Evolutionary conservation across 2,329 filamentous ascomycete genomes (phyloP).

Genomic region (Thermomyces lanuginosus): DNA sequence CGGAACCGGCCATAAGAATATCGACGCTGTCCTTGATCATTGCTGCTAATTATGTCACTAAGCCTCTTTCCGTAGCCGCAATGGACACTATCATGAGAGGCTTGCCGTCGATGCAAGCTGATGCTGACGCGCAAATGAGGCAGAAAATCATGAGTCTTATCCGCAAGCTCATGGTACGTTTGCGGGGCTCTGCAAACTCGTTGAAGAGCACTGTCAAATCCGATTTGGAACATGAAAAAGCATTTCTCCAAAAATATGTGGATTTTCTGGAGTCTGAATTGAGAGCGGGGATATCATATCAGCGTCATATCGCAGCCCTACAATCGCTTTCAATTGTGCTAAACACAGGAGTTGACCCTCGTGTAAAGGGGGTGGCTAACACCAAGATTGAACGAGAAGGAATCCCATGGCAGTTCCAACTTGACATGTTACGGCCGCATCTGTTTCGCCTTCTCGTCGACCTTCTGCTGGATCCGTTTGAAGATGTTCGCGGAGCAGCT

Average conservation of each 20-base stretch:
- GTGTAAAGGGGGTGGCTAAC: slow-evolving; percentile 20
- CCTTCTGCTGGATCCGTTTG: slow-evolving; percentile 75
- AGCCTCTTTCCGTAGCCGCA: slow-evolving; percentile 48
- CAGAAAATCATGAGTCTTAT: slow-evolving; percentile 62
- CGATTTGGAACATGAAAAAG: slow-evolving; percentile 15
- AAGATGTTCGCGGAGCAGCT: slow-evolving; percentile 58
- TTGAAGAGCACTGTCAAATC: slow-evolving; percentile 12
- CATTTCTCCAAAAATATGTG: slow-evolving; percentile 60
- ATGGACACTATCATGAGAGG: slow-evolving; percentile 48
- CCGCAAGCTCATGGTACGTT: slow-evolving; percentile 58
- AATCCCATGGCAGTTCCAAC: slow-evolving; percentile 33
- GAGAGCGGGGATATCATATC: slow-evolving; percentile 69
- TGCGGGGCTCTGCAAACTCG: too few relatives aligned
- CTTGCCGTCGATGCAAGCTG: slow-evolving; percentile 58
- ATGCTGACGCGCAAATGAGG: slow-evolving; percentile 72
- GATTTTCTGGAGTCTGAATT: slow-evolving; percentile 58
- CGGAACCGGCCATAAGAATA: slow-evolving; percentile 51
- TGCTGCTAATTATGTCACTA: slow-evolving; percentile 57
- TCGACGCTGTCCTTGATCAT: slow-evolving; percentile 70
- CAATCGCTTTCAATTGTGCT: slow-evolving; percentile 54
- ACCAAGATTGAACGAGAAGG: slow-evolving; percentile 35
- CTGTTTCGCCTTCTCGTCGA: slow-evolving; percentile 49
- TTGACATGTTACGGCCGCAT: slow-evolving; percentile 26
- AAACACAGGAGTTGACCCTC: slow-evolving; percentile 48
- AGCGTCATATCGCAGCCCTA: slow-evolving; percentile 68